Percentiles rank a stretch among this genome's conserved stretches.
These are phyloP conservation scores for Lasiosphaeria hispida DNA, from an alignment of 495 filamentous ascomycete genomes.

Conservation along the genomic window DNA sequence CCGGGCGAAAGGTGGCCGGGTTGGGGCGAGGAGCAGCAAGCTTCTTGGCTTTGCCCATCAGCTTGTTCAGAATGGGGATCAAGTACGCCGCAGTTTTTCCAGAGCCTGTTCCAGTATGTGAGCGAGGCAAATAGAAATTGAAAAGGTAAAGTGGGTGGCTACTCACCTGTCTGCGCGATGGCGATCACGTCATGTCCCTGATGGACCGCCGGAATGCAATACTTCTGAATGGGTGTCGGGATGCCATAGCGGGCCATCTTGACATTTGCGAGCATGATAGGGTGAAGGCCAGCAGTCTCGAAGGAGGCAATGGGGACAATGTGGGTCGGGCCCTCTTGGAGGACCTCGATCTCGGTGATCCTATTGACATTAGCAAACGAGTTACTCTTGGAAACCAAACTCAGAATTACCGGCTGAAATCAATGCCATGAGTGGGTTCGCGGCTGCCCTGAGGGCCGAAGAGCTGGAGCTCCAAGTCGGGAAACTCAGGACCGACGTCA, in stretches of 20 bases:
- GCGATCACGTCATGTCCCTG: slow-evolving; percentile 76
- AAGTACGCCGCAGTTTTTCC: slow-evolving; percentile 95
- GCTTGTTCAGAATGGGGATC: slow-evolving; percentile 79
- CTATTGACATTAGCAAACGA: slow-evolving; percentile 36
- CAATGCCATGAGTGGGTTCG: slow-evolving; percentile 35
- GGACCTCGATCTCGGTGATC: slow-evolving; percentile 55
- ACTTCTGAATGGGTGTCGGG: slow-evolving; percentile 86
- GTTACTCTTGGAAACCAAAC: not conserved
- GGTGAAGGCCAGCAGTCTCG: slow-evolving; percentile 78
- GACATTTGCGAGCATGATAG: slow-evolving; percentile 76
- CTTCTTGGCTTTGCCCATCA: slow-evolving; percentile 93
- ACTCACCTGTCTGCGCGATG: slow-evolving; percentile 87
- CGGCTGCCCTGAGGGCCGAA: slow-evolving; percentile 55
- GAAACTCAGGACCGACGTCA: slow-evolving; percentile 71
- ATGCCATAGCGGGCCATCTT: slow-evolving; percentile 56
- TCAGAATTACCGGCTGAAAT: slow-evolving; percentile 47
- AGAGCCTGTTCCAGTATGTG: slow-evolving; percentile 59
- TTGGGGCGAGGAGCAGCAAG: slow-evolving; percentile 73
- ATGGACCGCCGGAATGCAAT: slow-evolving; percentile 72
- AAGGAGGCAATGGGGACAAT: slow-evolving; percentile 61
- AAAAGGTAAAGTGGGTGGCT: not conserved
- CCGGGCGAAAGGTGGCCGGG: slow-evolving; percentile 35
- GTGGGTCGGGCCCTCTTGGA: slow-evolving; percentile 54
- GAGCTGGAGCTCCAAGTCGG: slow-evolving; percentile 67
- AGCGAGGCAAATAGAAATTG: not conserved